Evolutionary conservation across 352 stramenopile species (phyloP).

Genomic region (Saprolegnia parasitica): DNA sequence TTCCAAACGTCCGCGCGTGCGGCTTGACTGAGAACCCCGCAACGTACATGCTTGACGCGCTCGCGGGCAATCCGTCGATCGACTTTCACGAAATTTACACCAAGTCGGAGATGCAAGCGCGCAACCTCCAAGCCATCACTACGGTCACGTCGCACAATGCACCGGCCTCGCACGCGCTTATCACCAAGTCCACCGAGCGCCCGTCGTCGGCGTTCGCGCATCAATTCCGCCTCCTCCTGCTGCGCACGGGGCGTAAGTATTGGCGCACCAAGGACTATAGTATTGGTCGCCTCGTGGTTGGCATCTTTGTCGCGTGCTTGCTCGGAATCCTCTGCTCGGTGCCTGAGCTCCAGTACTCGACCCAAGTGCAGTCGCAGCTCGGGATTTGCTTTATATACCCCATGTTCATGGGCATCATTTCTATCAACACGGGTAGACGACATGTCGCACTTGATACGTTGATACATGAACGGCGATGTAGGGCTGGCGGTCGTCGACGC

Average conservation of each 20-base stretch:
- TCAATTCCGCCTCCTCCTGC: conserved; percentile 19
- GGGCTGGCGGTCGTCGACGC: conserved; percentile 25
- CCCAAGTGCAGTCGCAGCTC: conserved; percentile 24
- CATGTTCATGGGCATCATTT: conserved; percentile 25
- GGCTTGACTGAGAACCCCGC: conserved; percentile 23
- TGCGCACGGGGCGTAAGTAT: conserved; percentile 10
- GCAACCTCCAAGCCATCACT: conserved; percentile 14
- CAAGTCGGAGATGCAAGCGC: neutral
- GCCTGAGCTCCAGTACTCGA: neutral
- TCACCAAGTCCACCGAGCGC: conserved; percentile 2
- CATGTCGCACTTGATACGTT: neutral
- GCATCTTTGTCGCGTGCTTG: conserved; percentile 21
- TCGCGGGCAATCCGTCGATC: neutral
- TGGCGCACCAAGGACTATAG: conserved; percentile 20
- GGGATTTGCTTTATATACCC: conserved; percentile 25
- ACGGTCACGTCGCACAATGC: neutral
- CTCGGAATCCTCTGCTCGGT: conserved; percentile 17
- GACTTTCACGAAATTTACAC: conserved; percentile 17
- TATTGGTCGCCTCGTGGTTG: neutral
- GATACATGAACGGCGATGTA: neutral
- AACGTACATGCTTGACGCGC: conserved; percentile 28
- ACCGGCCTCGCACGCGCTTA: neutral
- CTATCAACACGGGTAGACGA: conserved; percentile 20
- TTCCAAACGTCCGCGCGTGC: conserved; percentile 2
- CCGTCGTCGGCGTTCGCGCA: neutral